Evolutionary conservation across 2,329 filamentous ascomycete genomes (phyloP).

Genomic region (Alternaria viburni): DNA sequence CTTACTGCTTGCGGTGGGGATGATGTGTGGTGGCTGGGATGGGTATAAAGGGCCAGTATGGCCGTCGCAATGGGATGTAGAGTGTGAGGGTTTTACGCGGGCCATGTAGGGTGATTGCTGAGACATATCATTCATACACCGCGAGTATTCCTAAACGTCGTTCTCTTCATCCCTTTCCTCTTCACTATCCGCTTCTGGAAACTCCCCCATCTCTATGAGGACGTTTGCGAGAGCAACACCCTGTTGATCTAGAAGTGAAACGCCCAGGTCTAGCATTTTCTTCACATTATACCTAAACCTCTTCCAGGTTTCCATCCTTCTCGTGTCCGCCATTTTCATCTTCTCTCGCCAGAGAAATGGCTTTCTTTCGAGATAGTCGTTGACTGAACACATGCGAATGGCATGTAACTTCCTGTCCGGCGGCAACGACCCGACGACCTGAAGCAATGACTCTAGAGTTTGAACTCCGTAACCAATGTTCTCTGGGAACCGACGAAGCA

Average conservation of each 20-base stretch:
- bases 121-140: neutral
- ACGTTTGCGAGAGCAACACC: neutral
- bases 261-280: neutral
- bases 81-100: constrained; percentile 56
- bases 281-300: neutral
- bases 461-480: neutral
- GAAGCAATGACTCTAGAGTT: neutral
- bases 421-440: neutral
- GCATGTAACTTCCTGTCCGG: neutral
- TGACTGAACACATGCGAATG: neutral
- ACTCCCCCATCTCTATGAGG: neutral
- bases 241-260: neutral
- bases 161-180: neutral
- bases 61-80: constrained; percentile 57
- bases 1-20: constrained; percentile 60
- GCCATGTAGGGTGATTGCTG: constrained; percentile 24
- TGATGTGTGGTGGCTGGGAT: constrained; percentile 66
- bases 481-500: neutral
- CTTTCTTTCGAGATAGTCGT: neutral
- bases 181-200: neutral
- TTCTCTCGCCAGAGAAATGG: neutral
- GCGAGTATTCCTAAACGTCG: neutral
- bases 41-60: constrained; percentile 55
- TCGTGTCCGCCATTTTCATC: neutral
- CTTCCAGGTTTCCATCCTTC: neutral